Evolutionary conservation across 2,329 filamentous ascomycete species (phyloP).

Genomic region (Diaporthe citrichinensis): DNA sequence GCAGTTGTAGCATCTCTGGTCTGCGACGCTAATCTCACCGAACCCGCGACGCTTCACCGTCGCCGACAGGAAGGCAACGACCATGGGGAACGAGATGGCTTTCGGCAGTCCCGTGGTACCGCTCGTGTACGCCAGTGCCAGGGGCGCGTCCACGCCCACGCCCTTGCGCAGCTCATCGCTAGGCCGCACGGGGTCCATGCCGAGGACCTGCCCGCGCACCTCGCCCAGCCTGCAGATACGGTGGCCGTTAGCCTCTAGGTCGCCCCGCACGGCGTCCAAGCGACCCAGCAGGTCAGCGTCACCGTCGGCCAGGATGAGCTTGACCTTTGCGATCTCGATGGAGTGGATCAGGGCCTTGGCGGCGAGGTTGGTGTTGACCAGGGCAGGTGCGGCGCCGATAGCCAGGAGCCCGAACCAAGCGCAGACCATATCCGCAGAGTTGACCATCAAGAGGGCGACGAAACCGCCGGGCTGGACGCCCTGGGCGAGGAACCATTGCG

Average conservation of each 20-base stretch:
- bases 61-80: constrained; percentile 53
- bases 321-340: constrained; percentile 69
- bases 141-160: constrained; percentile 67
- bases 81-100: constrained; percentile 73
- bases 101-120: constrained; percentile 85
- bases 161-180: constrained; percentile 67
- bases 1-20: constrained; percentile 79
- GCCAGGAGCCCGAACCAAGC: constrained; percentile 75
- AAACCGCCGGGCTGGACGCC: constrained; percentile 72
- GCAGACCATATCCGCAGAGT: constrained; percentile 77
- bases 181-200: constrained; percentile 64
- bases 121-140: constrained; percentile 80
- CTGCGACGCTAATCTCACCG: constrained; percentile 44
- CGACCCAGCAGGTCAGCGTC: constrained; percentile 66
- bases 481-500: constrained; percentile 71
- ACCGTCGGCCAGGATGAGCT: constrained; percentile 71
- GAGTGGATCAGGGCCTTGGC: constrained; percentile 77
- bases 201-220: constrained; percentile 57
- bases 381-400: constrained; percentile 77
- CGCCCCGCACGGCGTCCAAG: constrained; percentile 69
- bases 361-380: constrained; percentile 79
- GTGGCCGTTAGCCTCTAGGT: constrained; percentile 66
- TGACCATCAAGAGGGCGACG: constrained; percentile 77
- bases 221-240: constrained; percentile 67
- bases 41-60: constrained; percentile 41